These are phyloP conservation scores for Pseudocercospora pini-densiflorae DNA, from an alignment of 2,329 filamentous ascomycete genomes.

Conservation along the genomic window DNA sequence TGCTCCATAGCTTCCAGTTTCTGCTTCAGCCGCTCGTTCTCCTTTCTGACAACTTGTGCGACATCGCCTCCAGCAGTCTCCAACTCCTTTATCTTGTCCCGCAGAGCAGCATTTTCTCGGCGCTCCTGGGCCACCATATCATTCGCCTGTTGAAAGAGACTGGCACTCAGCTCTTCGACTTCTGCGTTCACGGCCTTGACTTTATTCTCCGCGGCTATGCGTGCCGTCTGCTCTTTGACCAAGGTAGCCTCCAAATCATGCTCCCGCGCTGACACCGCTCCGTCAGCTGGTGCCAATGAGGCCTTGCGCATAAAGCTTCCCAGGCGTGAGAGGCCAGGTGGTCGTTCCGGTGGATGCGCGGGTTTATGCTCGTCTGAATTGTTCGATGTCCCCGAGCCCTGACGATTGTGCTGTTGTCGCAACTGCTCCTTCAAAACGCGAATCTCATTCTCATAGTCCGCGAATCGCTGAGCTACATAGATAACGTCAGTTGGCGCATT, in stretches of 20 bases:
- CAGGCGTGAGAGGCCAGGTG: slow-evolving; percentile 45
- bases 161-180: slow-evolving; percentile 77
- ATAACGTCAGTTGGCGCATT: slow-evolving; percentile 10
- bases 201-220: slow-evolving; percentile 70
- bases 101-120: slow-evolving; percentile 70
- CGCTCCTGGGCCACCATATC: slow-evolving; percentile 84
- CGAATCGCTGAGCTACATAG: slow-evolving; percentile 53
- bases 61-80: slow-evolving; percentile 67
- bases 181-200: slow-evolving; percentile 70
- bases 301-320: slow-evolving; percentile 49
- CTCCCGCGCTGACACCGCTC: slow-evolving; percentile 38
- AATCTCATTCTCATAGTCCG: slow-evolving; percentile 82
- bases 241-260: slow-evolving; percentile 65
- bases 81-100: slow-evolving; percentile 70
- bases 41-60: slow-evolving; percentile 66
- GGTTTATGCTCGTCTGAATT: slow-evolving; percentile 24
- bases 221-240: slow-evolving; percentile 67
- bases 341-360: slow-evolving; percentile 32
- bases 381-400: slow-evolving; percentile 19
- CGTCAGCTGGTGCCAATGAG: slow-evolving; percentile 41
- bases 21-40: slow-evolving; percentile 72
- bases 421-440: slow-evolving; percentile 58
- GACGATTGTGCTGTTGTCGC: slow-evolving; percentile 34
- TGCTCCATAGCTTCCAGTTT: slow-evolving; percentile 70
- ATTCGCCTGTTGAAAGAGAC: slow-evolving; percentile 81